Evolutionary conservation across 768 basidiomycete genomes (phyloP), one percentile per base, ranked within the genome.

Genomic region (Suillus ampliporus): DNA sequence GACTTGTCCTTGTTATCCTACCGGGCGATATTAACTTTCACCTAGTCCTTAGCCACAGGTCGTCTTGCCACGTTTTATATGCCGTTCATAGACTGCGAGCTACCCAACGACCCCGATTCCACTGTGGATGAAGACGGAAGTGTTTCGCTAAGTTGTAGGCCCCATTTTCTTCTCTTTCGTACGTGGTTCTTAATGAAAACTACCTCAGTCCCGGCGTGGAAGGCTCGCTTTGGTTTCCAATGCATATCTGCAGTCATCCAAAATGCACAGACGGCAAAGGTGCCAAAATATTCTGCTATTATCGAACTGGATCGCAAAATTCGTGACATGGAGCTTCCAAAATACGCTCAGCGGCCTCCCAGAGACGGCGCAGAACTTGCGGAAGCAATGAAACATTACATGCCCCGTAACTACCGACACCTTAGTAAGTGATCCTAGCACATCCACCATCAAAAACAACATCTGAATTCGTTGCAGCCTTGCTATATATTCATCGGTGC

Each of bases 391-490:
- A 84, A 83, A 40, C 84, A 88, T 72, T 90, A 84, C 68, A 91
- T 91, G 90, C 88, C 90, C 1, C 79, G 74, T 38, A 91, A 91
- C 69, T 92, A 91, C 71, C 83, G 87, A 1, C 84, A 89, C 67
- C 78, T 88, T 40, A 86, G 90, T 91, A 67, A 68, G 87, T 69
- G 73, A 4, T 38, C 40, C 1, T 4, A 51, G 9, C 17, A 38
- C 9, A 28, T 28, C 17, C 26, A 26, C 5, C 2, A 38, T 56
- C 23, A 10, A 40, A n/a, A 40, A 23, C 8, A 28, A 40, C 11
- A 38, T 35, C 9, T 40, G 8, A 50, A 19, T 44, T 28, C 56
- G 35, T 34, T 57, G 26, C 61, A 91, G 89, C 87, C n/a, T 78
- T 91, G 37, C 75, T 91, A 10, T 90, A 90, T 69, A 83, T 91